Evolutionary conservation across 306 rosid genomes (phyloP).

Genomic region (Glycine latifolia): DNA sequence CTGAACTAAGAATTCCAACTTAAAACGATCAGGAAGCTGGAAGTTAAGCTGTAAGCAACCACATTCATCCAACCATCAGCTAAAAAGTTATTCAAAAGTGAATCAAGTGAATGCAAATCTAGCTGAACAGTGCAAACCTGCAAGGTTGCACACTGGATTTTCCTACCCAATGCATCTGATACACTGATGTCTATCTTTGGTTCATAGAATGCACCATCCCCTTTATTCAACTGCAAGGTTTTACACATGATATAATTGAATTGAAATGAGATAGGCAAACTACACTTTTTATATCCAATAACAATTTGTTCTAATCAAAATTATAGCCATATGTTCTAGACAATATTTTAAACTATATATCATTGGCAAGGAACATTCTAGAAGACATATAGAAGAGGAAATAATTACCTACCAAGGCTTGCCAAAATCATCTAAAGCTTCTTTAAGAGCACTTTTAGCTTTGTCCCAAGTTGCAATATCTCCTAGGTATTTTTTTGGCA

Average conservation of each 20-base stretch:
- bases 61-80: slow-evolving; percentile 43
- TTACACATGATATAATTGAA: slow-evolving; percentile 34
- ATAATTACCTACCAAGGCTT: slow-evolving; percentile 86
- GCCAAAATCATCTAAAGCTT: slow-evolving; percentile 86
- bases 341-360: slow-evolving; percentile 7
- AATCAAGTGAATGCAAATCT: slow-evolving; percentile 22
- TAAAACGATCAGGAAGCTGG: slow-evolving; percentile 91
- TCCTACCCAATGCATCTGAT: slow-evolving; percentile 82
- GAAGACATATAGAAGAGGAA: not conserved
- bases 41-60: slow-evolving; percentile 87
- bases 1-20: slow-evolving; percentile 89
- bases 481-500: slow-evolving; percentile 90
- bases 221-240: slow-evolving; percentile 76
- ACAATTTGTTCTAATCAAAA: not conserved
- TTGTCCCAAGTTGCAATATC: slow-evolving; percentile 84
- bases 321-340: slow-evolving; percentile 4
- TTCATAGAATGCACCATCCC: slow-evolving; percentile 96
- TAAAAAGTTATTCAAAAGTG: slow-evolving; percentile 20
- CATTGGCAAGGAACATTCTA: slow-evolving; percentile 16
- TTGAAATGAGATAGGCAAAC: not conserved
- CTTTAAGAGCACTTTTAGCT: slow-evolving; percentile 88
- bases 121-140: slow-evolving; percentile 56
- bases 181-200: slow-evolving; percentile 95
- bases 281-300: not conserved
- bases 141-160: slow-evolving; percentile 92